These are phyloP conservation scores for Candida multigemmis DNA, from an alignment of 805 yeast genomes.

Conservation along the genomic window DNA sequence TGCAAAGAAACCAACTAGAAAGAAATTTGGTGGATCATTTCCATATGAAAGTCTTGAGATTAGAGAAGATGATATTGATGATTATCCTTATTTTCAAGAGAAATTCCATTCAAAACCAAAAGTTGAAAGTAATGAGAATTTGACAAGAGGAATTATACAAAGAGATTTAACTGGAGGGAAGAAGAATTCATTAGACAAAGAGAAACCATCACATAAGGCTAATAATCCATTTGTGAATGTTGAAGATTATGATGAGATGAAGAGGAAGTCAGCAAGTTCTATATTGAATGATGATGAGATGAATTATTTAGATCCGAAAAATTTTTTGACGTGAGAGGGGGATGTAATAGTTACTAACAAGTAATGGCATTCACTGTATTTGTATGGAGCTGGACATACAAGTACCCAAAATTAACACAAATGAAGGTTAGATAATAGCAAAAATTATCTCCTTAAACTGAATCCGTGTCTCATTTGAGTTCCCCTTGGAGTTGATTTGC, in stretches of 20 bases:
- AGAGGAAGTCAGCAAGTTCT: constrained; percentile 1
- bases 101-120: constrained; percentile 1
- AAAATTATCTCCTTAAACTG: no score
- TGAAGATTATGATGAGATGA: neutral
- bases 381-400: no score
- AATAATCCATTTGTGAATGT: neutral
- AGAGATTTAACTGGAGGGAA: constrained; percentile 7
- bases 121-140: constrained; percentile 2
- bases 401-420: no score
- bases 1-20: constrained; percentile 5
- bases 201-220: neutral
- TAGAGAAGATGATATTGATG: constrained; percentile 12
- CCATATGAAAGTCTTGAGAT: constrained; percentile 2
- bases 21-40: constrained; percentile 1
- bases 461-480: no score
- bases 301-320: constrained; percentile 11
- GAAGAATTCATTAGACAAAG: constrained; percentile 2
- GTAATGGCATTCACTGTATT: no score
- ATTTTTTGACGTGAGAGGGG: no score
- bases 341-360: no score
- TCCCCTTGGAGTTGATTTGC: no score
- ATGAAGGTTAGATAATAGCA: no score
- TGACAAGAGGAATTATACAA: constrained; percentile 9
- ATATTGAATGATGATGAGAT: constrained; percentile 15
- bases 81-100: constrained; percentile 11